Evolutionary conservation across 352 stramenopile genomes (phyloP).

Genomic region (Phytophthora cryptogea): DNA sequence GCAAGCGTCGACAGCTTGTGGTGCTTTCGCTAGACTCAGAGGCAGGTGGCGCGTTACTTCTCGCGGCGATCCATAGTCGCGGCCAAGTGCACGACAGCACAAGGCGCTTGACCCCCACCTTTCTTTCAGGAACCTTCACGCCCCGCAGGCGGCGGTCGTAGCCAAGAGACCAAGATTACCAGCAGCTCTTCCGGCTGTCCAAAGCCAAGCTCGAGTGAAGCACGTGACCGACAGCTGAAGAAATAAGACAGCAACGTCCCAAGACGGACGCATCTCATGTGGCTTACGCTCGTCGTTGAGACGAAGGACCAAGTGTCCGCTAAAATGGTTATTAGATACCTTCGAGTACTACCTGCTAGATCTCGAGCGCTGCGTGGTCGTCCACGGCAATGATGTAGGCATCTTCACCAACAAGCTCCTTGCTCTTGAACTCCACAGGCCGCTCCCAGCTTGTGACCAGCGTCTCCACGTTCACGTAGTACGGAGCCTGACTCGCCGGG

Average conservation of each 20-base stretch:
- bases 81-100: slow-evolving; percentile 23
- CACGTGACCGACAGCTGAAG: slow-evolving; percentile 28
- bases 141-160: slow-evolving; percentile 18
- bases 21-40: slow-evolving; percentile 15
- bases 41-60: slow-evolving; percentile 32
- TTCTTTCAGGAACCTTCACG: slow-evolving; percentile 36
- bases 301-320: neutral
- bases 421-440: slow-evolving; percentile 15
- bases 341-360: neutral
- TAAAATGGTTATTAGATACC: slow-evolving; percentile 14
- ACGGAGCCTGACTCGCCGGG: slow-evolving; percentile 37
- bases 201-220: slow-evolving; percentile 17
- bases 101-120: slow-evolving; percentile 15
- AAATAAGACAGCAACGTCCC: slow-evolving; percentile 28
- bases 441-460: slow-evolving; percentile 56
- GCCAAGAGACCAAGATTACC: slow-evolving; percentile 20
- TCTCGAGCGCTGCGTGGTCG: slow-evolving; percentile 21
- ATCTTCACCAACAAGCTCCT: slow-evolving; percentile 30
- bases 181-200: slow-evolving; percentile 27
- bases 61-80: slow-evolving; percentile 9
- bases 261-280: slow-evolving; percentile 8
- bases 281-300: neutral
- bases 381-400: slow-evolving; percentile 55
- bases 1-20: slow-evolving; percentile 9
- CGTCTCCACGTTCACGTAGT: slow-evolving; percentile 62